Evolutionary conservation across 1,284 basidiomycete species (phyloP), one percentile per base, ranked within the genome.

Genomic region (Cerrena zonata): DNA sequence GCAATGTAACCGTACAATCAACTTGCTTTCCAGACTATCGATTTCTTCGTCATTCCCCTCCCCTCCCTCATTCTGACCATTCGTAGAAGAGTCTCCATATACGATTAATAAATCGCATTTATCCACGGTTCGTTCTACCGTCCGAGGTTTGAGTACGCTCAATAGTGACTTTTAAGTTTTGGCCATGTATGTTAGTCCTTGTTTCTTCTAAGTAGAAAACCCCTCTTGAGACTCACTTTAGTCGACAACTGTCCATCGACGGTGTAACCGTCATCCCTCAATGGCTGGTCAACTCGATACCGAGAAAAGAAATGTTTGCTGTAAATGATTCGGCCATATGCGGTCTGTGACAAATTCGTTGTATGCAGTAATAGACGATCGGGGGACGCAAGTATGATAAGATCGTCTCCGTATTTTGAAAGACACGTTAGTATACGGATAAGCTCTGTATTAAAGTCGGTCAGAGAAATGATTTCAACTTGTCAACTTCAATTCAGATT

Each of bases 311-410:
- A 90, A 44, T 75, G 70, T 46, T 69, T 76, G 3, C 71, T 71
- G 58, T 84, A 89, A 61, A 78, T 81, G 70, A 91, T 85, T n/a
- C 84, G 78, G 65, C 82, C 84, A 59, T 86, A 91, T 7, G 89
- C 88, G 24, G 89, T 86, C 60, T 84, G 78, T 5, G 88, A 82
- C 1, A 82, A 80, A 64, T 89, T 91, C 22, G 86, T 87, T 1
- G 83, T 71, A 42, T 84, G 86, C 25, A 91, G 63, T 7, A 82
- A 75, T 22, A 91, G 64, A 22, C 69, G 68, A 26, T 85, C 80
- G 1, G 72, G 62, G 7, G 78, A 78, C 4, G 83, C 86, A 54
- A 82, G 76, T 41, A 91, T 75, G 26, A 78, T 74, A 45, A 91
- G 69, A 54, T 90, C 86, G 53, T 91, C 89, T 43, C 89, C 86